Evolutionary conservation across 306 rosid genomes (phyloP).

Genomic region (Medicago arabica): DNA sequence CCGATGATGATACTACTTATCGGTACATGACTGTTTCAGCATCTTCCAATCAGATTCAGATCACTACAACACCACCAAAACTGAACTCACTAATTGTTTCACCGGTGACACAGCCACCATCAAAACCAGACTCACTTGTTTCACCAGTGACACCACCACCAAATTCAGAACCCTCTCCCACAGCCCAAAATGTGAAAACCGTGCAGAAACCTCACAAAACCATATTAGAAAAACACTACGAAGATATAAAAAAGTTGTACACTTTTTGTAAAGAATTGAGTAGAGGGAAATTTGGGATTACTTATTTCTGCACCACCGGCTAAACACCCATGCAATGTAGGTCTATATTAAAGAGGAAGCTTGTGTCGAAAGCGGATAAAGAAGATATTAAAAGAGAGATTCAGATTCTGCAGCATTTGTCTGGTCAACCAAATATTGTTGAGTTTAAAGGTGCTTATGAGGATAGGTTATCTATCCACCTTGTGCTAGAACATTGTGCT

Average conservation of each 20-base stretch:
- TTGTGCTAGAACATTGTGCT: constrained; percentile 91
- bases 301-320: constrained; percentile 81
- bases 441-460: constrained; percentile 58
- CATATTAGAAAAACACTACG: constrained; percentile 71
- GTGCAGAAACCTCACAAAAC: constrained; percentile 50
- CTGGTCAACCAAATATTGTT: constrained; percentile 69
- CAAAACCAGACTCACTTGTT: constrained; percentile 27
- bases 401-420: constrained; percentile 90
- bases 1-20: background rate
- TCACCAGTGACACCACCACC: background rate
- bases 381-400: constrained; percentile 86
- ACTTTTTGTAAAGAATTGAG: constrained; percentile 82
- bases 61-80: no score
- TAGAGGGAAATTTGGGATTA: constrained; percentile 89
- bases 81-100: constrained; percentile 32
- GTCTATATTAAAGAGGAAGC: constrained; percentile 83
- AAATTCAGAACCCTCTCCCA: constrained; percentile 37
- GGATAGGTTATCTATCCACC: constrained; percentile 80
- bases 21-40: constrained; percentile 25
- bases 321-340: no score
- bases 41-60: no score
- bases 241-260: constrained; percentile 67
- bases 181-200: constrained; percentile 20
- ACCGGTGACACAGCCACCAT: background rate
- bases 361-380: constrained; percentile 63